Evolutionary conservation across 495 filamentous ascomycete species (phyloP).

Genomic region (Filosporella fistucella): DNA sequence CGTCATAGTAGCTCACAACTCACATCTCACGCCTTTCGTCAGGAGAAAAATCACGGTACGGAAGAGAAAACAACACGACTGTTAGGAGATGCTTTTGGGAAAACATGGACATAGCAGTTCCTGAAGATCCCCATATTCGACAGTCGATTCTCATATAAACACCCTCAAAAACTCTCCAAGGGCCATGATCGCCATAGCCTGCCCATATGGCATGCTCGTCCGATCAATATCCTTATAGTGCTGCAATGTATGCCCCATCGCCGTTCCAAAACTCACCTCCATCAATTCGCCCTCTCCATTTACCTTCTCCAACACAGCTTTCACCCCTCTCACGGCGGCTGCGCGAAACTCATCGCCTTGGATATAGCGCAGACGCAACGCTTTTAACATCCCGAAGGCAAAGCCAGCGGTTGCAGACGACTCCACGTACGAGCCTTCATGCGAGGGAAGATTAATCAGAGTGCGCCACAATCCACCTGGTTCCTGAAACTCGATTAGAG

Average conservation of each 20-base stretch:
- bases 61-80: no score
- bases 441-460: conserved; percentile 55
- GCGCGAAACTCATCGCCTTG: conserved; percentile 30
- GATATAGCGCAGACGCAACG: conserved; percentile 62
- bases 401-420: conserved; percentile 72
- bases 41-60: no score
- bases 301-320: conserved; percentile 55
- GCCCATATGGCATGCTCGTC: conserved; percentile 75
- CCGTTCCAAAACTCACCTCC: conserved; percentile 70
- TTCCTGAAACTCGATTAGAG: conserved; percentile 50
- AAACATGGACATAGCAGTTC: no score
- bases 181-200: conserved; percentile 73
- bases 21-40: no score
- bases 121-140: no score
- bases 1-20: no score
- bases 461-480: conserved; percentile 62
- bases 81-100: no score
- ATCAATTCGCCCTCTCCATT: conserved; percentile 58
- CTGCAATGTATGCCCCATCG: conserved; percentile 60
- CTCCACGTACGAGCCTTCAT: conserved; percentile 61
- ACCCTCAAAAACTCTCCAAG: conserved; percentile 60
- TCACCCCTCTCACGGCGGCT: conserved; percentile 53
- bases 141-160: conserved; percentile 39
- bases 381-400: conserved; percentile 70
- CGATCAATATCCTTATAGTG: conserved; percentile 65